A percentile compares a stretch with the other conserved stretches of the same genome.
phyloP scores from a whole-genome alignment of 192 early-diverging fungal genomes.

The Glomus cerebriforme region DNA sequence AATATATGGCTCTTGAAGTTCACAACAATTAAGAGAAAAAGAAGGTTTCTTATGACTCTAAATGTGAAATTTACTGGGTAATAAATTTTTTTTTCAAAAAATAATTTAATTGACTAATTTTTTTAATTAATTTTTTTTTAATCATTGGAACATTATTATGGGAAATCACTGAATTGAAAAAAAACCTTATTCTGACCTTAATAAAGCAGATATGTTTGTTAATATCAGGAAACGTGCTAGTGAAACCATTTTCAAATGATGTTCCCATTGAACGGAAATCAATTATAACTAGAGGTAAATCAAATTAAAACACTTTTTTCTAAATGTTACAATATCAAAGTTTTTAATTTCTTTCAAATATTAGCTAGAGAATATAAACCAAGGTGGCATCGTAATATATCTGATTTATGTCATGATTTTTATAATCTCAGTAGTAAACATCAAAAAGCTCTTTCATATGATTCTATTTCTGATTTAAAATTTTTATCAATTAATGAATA shows the following conservation, averaged over 20 bases:
- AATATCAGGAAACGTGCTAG: neutral
- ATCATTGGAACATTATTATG: slow-evolving; percentile 8
- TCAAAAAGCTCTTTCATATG: no score
- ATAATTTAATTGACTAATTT: no score
- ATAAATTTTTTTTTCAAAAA: neutral
- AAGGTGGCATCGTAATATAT: no score
- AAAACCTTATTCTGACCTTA: neutral
- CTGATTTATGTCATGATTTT: no score
- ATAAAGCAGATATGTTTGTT: neutral
- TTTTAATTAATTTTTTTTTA: neutral
- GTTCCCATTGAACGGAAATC: neutral
- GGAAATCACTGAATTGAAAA: slow-evolving; percentile 9
- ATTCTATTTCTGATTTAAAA: no score
- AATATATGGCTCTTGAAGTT: neutral
- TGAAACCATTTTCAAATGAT: neutral
- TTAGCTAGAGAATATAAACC: no score
- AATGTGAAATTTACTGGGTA: slow-evolving; percentile 25
- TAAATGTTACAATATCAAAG: neutral
- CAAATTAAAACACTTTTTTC: no score
- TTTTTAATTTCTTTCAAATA: neutral
- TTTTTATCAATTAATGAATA: no score
- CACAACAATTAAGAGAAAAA: neutral
- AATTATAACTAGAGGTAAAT: neutral
- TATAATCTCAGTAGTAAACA: no score
- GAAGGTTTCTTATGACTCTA: neutral